Base-by-base conservation (phyloP, 345 rosid genomes). In the Fremontodendron californicum region DNA sequence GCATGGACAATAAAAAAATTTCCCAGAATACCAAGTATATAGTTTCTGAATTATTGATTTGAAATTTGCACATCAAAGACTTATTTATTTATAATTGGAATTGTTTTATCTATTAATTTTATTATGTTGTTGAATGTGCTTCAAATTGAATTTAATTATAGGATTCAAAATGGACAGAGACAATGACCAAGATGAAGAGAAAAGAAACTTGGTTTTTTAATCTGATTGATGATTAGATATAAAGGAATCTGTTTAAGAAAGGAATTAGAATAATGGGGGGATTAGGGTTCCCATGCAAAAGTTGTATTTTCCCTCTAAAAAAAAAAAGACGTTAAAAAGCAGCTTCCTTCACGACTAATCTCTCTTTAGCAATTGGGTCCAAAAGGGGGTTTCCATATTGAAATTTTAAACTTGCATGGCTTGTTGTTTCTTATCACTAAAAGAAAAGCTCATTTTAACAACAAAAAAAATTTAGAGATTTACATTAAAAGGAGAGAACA, bases 401-500 rank as follows among this genome's bases (percentile, higher is more conserved):
- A 75, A 77, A n/a, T 63, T 60, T 42, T 75, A 75, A 74, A 63
- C 77, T 74, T 85, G 85, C 86, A 84, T 74, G 85, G 23, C 73
- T 52, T 31, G 13, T 62, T 31, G 75, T 77, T 63, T 65, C 82
- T 79, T 81, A 73, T 86, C 82, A 84, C 65, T 49, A 74, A 74
- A 75, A 69, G 37, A 69, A 68, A 84, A 84, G 85, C 81, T 81
- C 75, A 84, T 82, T 89, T 86, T 78, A n/a, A n/a, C n/a, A 76
- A 55, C 29, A n/a, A 68, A 15, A 64, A 49, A 78, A 74, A 89
- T 87, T 89, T 87, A 81, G 80, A 75, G 80, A 71, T n/a, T 75
- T 82, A 52, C 92, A 84, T 87, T 75, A 84, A 87, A 87, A 89
- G 92, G 76, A 82, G 86, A 81, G 92, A 69, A 82, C 84, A 84